Evolutionary conservation across 2,329 filamentous ascomycete genomes (phyloP).

Genomic region (Phoma sp.): DNA sequence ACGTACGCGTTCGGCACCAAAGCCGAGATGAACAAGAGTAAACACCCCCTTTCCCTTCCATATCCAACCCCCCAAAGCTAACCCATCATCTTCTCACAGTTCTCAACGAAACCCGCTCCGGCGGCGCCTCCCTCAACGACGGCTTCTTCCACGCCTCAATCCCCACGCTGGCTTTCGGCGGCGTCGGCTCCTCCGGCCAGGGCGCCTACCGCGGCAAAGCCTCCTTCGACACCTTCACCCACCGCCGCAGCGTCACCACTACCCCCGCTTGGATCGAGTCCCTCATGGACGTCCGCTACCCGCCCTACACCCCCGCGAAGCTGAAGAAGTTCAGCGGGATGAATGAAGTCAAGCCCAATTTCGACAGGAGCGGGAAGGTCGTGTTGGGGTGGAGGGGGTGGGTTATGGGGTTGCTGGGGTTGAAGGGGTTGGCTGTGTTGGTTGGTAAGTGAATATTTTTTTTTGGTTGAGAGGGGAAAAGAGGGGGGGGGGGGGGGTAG

Average conservation of each 20-base stretch:
- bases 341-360: slow-evolving; percentile 62
- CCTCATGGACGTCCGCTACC: slow-evolving; percentile 70
- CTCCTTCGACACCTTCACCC: slow-evolving; percentile 72
- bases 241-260: slow-evolving; percentile 64
- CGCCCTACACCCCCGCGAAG: slow-evolving; percentile 64
- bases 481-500: too few relatives aligned
- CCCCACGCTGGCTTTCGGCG: slow-evolving; percentile 77
- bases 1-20: slow-evolving; percentile 86
- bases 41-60: not conserved
- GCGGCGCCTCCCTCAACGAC: slow-evolving; percentile 59
- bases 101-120: slow-evolving; percentile 56
- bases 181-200: slow-evolving; percentile 78
- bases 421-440: slow-evolving; percentile 39
- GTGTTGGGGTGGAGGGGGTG: slow-evolving; percentile 41
- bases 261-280: slow-evolving; percentile 72
- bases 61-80: not conserved
- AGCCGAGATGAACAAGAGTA: slow-evolving; percentile 75
- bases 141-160: slow-evolving; percentile 74
- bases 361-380: slow-evolving; percentile 61
- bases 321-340: slow-evolving; percentile 58
- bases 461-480: too few relatives aligned
- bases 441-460: slow-evolving; percentile 39
- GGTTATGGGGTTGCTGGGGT: slow-evolving; percentile 37
- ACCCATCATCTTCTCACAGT: slow-evolving; percentile 30
- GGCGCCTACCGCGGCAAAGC: slow-evolving; percentile 79